Evolutionary conservation across 441 rosid genomes (phyloP), one percentile per base, ranked within the genome.

Genomic region (Manihot esculenta): DNA sequence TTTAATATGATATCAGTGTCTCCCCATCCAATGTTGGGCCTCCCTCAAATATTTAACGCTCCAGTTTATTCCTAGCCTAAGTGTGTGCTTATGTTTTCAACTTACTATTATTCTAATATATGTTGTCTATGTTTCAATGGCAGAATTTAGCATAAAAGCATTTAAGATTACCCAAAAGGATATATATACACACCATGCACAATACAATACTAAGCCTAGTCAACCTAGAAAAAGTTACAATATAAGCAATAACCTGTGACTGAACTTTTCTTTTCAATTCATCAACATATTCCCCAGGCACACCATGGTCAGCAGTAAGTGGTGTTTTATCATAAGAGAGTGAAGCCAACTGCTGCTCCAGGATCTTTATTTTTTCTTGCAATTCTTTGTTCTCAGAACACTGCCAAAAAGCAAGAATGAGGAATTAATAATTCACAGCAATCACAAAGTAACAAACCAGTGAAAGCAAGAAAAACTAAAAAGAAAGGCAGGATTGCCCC

Each of bases 261-360:
- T 90, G 97, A 80, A 87, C 73, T 83, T 89, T 93, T 83, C 72
- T 90, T 81, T 79, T 87, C 81, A 93, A 77, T 68, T 85, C 99
- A 48, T 88, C 87, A 21, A 71, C 78, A 77, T 76, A 87, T 74
- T 82, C 91, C 15, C 77, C 93, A 71, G 86, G 61, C 20, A 71
- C 62, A 70, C 69, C 70, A 53, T 74, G 82, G 41, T 82, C 92
- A 64, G 78, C 78, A 77, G 81, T 76, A 56, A 47, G 61, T 21
- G 89, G 35, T 44, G 80, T 55, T 74, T 77, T 93, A 42, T 80
- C 85, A 61, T 80, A 69, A 9, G 77, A 71, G 48, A 15, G 21
- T 55, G 87, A 88, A 70, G 94, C 80, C 82, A 86, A 74, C 60
- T 41, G 84, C 83, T 81, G 87, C 87, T 90, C 97, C 35, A 93